Conservation (phyloP, 1,139 yeast species). For the Kluyveromyces sp. region DNA sequence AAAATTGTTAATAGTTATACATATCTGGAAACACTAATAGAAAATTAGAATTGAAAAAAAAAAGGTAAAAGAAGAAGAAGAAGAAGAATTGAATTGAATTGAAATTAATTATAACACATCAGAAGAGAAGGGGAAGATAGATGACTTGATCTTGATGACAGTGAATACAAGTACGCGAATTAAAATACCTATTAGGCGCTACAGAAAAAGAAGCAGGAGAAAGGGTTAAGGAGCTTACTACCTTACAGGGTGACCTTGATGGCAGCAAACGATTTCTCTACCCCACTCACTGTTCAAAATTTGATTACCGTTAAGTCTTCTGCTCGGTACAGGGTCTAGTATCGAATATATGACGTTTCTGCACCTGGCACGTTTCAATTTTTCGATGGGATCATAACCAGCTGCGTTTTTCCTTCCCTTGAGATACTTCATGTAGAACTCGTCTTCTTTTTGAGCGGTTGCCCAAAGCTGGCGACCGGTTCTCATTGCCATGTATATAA, state of each 20-base stretch:
- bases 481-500: conserved; percentile 96
- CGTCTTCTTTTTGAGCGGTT: conserved; percentile 73
- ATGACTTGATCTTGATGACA: too few relatives aligned
- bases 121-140: too few relatives aligned
- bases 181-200: too few relatives aligned
- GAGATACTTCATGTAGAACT: conserved; percentile 66
- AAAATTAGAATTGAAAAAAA: too few relatives aligned
- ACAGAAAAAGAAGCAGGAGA: too few relatives aligned
- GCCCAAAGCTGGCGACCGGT: conserved; percentile 94
- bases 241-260: conserved; percentile 40
- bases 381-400: conserved; percentile 89
- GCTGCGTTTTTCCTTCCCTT: conserved; percentile 67
- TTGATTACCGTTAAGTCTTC: conserved; percentile 85
- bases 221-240: not conserved
- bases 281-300: conserved; percentile 94
- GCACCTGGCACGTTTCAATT: conserved; percentile 73
- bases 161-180: too few relatives aligned
- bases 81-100: too few relatives aligned
- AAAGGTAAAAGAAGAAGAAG: too few relatives aligned
- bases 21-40: too few relatives aligned
- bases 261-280: conserved; percentile 72
- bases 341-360: conserved; percentile 88
- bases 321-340: conserved; percentile 78
- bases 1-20: too few relatives aligned
- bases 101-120: too few relatives aligned